Evolutionary conservation across 73 alveolate genomes (phyloP).

Genomic region (Tetrahymena elliotti): DNA sequence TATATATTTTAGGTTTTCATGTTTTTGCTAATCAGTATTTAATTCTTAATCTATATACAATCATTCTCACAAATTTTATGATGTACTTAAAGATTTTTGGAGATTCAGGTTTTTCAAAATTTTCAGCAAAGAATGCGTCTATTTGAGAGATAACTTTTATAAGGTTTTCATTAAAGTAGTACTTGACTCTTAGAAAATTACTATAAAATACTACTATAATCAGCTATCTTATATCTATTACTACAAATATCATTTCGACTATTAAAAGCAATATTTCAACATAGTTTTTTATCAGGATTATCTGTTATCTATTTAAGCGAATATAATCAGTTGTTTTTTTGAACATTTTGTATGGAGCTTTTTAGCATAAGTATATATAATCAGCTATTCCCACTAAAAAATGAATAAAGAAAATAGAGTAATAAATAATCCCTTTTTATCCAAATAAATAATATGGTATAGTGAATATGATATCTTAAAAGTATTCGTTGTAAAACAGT

Average conservation of each 20-base stretch:
- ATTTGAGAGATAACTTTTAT: not conserved
- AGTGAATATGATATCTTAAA: not conserved
- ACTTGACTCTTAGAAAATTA: not conserved
- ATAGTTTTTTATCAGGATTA: not conserved
- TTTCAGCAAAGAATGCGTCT: not conserved
- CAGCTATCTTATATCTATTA: not conserved
- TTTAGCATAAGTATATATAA: not conserved
- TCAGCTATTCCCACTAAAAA: not conserved
- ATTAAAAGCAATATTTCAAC: not conserved
- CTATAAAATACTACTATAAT: not conserved
- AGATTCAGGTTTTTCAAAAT: not conserved
- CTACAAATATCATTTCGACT: not conserved
- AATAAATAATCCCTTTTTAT: not conserved
- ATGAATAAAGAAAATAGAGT: not conserved
- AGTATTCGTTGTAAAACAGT: not conserved
- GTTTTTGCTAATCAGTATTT: not conserved
- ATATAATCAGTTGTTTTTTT: not conserved
- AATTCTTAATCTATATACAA: not conserved
- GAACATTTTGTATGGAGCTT: not conserved
- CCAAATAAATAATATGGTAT: not conserved
- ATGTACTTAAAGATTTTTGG: not conserved
- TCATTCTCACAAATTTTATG: not conserved
- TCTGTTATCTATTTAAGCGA: not conserved
- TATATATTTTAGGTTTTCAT: too few species aligned
- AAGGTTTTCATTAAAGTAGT: not conserved